Evolutionary conservation across 352 stramenopile genomes (phyloP).

Genomic region (Thalassiosira hispida): DNA sequence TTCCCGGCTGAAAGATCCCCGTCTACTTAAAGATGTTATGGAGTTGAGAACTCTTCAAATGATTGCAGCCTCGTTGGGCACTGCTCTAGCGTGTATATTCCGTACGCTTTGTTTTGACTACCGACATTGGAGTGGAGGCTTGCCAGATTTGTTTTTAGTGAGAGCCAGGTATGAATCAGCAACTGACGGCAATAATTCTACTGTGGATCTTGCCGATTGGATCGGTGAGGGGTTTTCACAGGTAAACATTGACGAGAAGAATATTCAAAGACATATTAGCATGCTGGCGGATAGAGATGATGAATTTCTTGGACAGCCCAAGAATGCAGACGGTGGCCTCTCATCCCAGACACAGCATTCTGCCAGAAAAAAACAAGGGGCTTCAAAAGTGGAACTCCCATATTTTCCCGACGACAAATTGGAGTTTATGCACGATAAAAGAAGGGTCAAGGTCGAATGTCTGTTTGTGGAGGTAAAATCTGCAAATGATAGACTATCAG

Average conservation of each 20-base stretch:
- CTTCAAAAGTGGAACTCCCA: constrained; percentile 22
- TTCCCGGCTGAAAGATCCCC: constrained; percentile 38
- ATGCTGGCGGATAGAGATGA: constrained; percentile 77
- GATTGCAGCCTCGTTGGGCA: constrained; percentile 70
- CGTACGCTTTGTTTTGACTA: constrained; percentile 79
- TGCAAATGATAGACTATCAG: constrained; percentile 76
- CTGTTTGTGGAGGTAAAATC: constrained; percentile 84
- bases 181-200: constrained; percentile 10
- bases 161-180: constrained; percentile 55
- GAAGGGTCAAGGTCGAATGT: constrained; percentile 57
- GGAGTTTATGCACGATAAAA: constrained; percentile 49
- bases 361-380: constrained; percentile 16
- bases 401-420: constrained; percentile 54
- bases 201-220: constrained; percentile 75
- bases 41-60: constrained; percentile 74
- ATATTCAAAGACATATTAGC: constrained; percentile 22
- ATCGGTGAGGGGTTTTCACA: constrained; percentile 75
- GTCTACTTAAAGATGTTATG: constrained; percentile 58
- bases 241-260: constrained; percentile 38
- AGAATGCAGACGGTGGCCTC: constrained; percentile 65
- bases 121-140: constrained; percentile 77
- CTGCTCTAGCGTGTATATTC: constrained; percentile 66
- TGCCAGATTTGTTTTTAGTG: constrained; percentile 77
- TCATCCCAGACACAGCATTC: constrained; percentile 28
- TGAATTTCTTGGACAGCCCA: constrained; percentile 77